Evolutionary conservation across 345 rosid genomes (phyloP).

Genomic region (Eucalyptus victrix): DNA sequence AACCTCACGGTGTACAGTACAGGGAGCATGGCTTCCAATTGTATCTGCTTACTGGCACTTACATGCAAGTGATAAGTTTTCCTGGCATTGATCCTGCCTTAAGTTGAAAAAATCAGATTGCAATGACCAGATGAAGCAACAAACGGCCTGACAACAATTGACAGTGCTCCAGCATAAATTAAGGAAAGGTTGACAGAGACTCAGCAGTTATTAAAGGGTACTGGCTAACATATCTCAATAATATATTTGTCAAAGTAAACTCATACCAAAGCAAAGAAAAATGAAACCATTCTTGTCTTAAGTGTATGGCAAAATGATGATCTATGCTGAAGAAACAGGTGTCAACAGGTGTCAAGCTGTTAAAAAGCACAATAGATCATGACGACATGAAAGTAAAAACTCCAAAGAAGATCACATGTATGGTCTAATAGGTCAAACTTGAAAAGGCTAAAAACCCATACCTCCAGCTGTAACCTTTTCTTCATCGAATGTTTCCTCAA

Average conservation of each 20-base stretch:
- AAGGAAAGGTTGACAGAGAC: neutral
- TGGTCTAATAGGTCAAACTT: neutral
- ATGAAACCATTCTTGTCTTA: neutral
- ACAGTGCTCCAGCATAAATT: neutral
- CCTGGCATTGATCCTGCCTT: neutral
- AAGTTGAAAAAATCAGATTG: neutral
- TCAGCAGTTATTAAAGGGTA: neutral
- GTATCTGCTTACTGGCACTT: neutral
- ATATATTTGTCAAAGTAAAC: neutral
- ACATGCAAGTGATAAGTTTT: neutral
- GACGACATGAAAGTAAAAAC: neutral
- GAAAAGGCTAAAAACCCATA: neutral
- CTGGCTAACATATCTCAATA: neutral
- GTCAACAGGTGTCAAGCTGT: neutral
- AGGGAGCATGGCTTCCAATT: neutral
- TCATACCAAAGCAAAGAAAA: neutral
- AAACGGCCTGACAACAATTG: neutral
- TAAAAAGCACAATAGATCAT: neutral
- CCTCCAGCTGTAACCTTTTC: neutral
- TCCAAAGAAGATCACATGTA: neutral
- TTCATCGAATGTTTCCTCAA: neutral
- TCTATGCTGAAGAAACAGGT: neutral
- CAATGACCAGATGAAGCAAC: neutral
- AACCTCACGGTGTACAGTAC: neutral
- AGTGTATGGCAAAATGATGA: neutral